Evolutionary conservation across 768 basidiomycete genomes (phyloP).

Genomic region (Boletus reticulatus): DNA sequence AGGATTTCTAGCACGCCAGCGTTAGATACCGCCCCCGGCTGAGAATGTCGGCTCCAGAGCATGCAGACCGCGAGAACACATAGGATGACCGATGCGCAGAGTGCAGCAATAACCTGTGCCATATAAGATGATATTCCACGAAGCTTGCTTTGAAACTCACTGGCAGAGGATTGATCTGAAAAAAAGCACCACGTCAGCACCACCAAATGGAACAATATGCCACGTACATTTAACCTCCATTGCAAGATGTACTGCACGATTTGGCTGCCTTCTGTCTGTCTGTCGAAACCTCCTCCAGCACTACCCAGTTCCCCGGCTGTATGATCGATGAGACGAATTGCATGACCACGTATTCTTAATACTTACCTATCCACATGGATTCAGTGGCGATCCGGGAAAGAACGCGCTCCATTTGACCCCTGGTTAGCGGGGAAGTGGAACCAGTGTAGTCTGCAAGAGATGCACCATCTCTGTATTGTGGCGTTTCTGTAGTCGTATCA

Average conservation of each 20-base stretch:
- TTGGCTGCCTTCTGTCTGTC: neutral
- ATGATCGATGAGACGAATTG: neutral
- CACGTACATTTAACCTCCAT: neutral
- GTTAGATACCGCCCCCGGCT: neutral
- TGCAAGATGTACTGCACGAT: neutral
- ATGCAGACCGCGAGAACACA: neutral
- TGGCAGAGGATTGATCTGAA: neutral
- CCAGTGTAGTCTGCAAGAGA: neutral
- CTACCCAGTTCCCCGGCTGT: neutral
- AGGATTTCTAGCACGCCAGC: neutral
- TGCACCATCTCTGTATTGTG: neutral
- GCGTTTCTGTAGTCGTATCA: neutral
- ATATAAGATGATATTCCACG: neutral
- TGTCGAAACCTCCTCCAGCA: neutral
- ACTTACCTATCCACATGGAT: neutral
- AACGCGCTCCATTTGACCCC: neutral
- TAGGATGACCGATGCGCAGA: neutral
- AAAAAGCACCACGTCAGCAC: neutral
- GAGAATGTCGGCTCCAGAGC: neutral
- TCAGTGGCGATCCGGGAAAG: neutral
- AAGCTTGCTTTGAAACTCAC: neutral
- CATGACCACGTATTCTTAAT: no score
- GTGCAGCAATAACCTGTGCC: neutral
- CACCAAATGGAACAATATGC: neutral
- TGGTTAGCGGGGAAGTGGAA: neutral